Evolutionary conservation across 2,329 filamentous ascomycete genomes (phyloP).

Genomic region (Thelonectria discophora): DNA sequence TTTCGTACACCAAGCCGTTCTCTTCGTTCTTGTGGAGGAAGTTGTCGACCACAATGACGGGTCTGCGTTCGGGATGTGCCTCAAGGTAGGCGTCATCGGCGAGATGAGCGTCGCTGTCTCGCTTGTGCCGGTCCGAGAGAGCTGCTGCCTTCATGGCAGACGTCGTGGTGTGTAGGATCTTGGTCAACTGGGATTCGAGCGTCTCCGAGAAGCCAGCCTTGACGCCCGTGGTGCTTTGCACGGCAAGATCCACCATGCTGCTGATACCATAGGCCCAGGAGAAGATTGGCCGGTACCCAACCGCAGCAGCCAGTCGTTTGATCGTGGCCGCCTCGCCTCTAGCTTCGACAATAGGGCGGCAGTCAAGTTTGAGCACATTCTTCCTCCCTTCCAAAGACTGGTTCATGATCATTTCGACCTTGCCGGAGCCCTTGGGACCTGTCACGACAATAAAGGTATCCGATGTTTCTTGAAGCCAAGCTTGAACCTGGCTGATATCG

Average conservation of each 20-base stretch:
- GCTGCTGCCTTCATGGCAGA: constrained; percentile 81
- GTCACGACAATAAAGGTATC: constrained; percentile 96
- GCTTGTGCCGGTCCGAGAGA: constrained; percentile 72
- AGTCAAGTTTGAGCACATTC: constrained; percentile 87
- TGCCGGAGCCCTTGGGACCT: constrained; percentile 89
- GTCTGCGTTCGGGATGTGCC: constrained; percentile 82
- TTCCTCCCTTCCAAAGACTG: constrained; percentile 80
- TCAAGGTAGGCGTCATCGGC: constrained; percentile 89
- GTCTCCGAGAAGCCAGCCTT: constrained; percentile 96
- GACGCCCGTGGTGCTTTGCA: constrained; percentile 91
- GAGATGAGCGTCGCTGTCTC: constrained; percentile 76
- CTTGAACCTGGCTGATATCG: constrained; percentile 82
- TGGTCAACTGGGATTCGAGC: constrained; percentile 85
- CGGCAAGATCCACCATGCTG: constrained; percentile 89
- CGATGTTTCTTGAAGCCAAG: constrained; percentile 86
- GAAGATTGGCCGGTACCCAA: constrained; percentile 93
- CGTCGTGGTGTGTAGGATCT: constrained; percentile 87
- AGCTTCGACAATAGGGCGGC: constrained; percentile 91
- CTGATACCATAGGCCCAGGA: constrained; percentile 96
- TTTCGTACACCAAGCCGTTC: constrained; percentile 73
- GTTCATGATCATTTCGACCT: constrained; percentile 86
- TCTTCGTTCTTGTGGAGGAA: constrained; percentile 84
- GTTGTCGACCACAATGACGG: constrained; percentile 90
- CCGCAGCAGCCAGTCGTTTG: constrained; percentile 78
- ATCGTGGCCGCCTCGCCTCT: constrained; percentile 89